Conservation (phyloP, 768 basidiomycete genomes). For the Suillus paluster region DNA sequence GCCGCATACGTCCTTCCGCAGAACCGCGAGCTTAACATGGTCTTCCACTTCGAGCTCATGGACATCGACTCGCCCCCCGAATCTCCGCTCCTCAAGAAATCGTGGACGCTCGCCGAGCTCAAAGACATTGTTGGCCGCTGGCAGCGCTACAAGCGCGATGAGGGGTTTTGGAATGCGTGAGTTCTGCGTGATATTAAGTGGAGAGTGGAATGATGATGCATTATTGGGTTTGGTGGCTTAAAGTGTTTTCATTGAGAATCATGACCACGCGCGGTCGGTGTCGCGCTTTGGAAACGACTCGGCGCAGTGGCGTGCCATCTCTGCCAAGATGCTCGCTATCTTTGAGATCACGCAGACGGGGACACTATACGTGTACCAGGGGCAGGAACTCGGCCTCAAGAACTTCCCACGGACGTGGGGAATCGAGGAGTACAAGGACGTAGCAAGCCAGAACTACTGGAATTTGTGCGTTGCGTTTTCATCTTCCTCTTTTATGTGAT, state of each 20-base stretch:
- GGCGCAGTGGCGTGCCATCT: slow-evolving; percentile 56
- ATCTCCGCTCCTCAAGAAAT: slow-evolving; percentile 43
- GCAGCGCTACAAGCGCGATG: slow-evolving; percentile 60
- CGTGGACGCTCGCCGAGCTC: slow-evolving; percentile 59
- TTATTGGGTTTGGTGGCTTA: slow-evolving; percentile 5
- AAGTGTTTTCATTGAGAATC: slow-evolving; percentile 72
- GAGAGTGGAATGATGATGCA: neutral
- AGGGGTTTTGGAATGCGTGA: slow-evolving; percentile 72
- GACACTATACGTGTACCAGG: slow-evolving; percentile 76
- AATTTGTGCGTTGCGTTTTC: slow-evolving; percentile 45
- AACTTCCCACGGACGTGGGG: slow-evolving; percentile 68
- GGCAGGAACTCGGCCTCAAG: slow-evolving; percentile 71
- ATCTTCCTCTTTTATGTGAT: neutral
- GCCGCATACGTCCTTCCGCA: slow-evolving; percentile 58
- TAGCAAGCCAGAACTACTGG: slow-evolving; percentile 65
- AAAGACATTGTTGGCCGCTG: slow-evolving; percentile 52
- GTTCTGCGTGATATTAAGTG: slow-evolving; percentile 19
- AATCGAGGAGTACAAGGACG: slow-evolving; percentile 75
- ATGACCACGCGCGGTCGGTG: slow-evolving; percentile 67
- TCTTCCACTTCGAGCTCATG: slow-evolving; percentile 68
- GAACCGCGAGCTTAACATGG: slow-evolving; percentile 67
- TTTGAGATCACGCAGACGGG: slow-evolving; percentile 65
- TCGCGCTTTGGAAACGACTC: slow-evolving; percentile 70
- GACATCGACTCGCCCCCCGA: slow-evolving; percentile 55
- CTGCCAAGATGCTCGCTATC: slow-evolving; percentile 68